phyloP scores from a whole-genome alignment of 495 filamentous ascomycete genomes.

The Apiosordaria backusii region DNA sequence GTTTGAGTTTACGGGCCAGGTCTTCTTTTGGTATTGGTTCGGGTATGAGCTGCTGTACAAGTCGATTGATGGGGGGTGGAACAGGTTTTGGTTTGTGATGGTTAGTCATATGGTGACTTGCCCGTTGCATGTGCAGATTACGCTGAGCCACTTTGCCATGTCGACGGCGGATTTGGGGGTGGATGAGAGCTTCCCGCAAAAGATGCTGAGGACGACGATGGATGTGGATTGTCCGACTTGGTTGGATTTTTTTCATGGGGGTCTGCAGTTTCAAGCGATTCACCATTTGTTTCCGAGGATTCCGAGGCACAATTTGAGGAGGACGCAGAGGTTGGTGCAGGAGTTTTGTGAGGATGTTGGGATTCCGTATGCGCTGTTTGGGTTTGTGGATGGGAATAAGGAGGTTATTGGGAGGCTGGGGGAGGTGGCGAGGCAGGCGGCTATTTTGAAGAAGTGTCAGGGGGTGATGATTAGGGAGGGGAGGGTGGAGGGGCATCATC shows the following conservation, averaged over 20 bases:
- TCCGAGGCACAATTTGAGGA: slow-evolving; percentile 86
- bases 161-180: slow-evolving; percentile 85
- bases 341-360: slow-evolving; percentile 88
- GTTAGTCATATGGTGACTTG: slow-evolving; percentile 84
- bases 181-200: slow-evolving; percentile 88
- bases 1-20: slow-evolving; percentile 74
- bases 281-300: slow-evolving; percentile 95
- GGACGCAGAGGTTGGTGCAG: slow-evolving; percentile 75
- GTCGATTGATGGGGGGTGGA: slow-evolving; percentile 64
- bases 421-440: slow-evolving; percentile 83
- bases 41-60: slow-evolving; percentile 81
- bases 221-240: slow-evolving; percentile 93
- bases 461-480: slow-evolving; percentile 47
- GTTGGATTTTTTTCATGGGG: slow-evolving; percentile 96
- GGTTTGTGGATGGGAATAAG: slow-evolving; percentile 89
- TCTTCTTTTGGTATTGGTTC: slow-evolving; percentile 95
- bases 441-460: slow-evolving; percentile 84
- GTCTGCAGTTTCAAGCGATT: slow-evolving; percentile 93
- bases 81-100: slow-evolving; percentile 71
- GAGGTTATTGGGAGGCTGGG: slow-evolving; percentile 78
- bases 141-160: slow-evolving; percentile 96
- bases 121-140: slow-evolving; percentile 92
- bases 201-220: slow-evolving; percentile 97
- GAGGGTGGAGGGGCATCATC: slow-evolving; percentile 31
- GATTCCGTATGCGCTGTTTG: slow-evolving; percentile 91